These are phyloP conservation scores for Scheffersomyces cryptocercus DNA, from an alignment of 1,139 yeast species.

Conservation along the genomic window DNA sequence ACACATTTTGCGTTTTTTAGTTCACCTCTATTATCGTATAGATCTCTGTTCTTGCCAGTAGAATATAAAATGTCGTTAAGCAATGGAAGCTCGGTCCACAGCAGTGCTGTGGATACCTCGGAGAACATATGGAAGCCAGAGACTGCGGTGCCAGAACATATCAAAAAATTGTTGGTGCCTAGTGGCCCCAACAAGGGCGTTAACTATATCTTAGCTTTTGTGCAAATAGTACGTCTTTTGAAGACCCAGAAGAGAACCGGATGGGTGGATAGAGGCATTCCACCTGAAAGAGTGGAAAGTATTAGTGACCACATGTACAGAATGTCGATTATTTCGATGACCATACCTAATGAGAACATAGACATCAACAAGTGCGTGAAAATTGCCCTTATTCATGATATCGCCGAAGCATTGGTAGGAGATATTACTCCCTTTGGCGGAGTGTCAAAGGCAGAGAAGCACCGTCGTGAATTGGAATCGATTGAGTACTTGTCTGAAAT, in stretches of 20 bases:
- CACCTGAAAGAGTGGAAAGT: constrained; percentile 56
- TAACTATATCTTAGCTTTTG: constrained; percentile 65
- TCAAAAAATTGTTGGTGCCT: constrained; percentile 42
- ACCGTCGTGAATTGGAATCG: constrained; percentile 75
- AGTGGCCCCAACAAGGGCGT: constrained; percentile 20
- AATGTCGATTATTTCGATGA: constrained; percentile 83
- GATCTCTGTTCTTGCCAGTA: no score
- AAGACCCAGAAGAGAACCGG: constrained; percentile 90
- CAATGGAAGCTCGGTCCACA: neutral
- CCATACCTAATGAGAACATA: constrained; percentile 49
- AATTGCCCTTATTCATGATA: constrained; percentile 88
- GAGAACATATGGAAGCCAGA: constrained; percentile 58
- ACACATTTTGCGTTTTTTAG: no score
- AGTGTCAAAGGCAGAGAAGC: constrained; percentile 69
- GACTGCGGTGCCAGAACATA: constrained; percentile 54
- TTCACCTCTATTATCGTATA: no score
- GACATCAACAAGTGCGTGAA: constrained; percentile 63
- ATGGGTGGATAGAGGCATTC: constrained; percentile 80
- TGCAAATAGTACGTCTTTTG: constrained; percentile 72
- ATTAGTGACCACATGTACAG: constrained; percentile 97
- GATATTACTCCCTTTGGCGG: constrained; percentile 89
- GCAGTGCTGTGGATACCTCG: constrained; percentile 7
- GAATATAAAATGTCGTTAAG: no score
- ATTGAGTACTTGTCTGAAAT: constrained; percentile 66
- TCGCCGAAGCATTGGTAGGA: constrained; percentile 92